Base-by-base conservation (phyloP, 768 basidiomycete genomes). In the Mrakia gelida region DNA sequence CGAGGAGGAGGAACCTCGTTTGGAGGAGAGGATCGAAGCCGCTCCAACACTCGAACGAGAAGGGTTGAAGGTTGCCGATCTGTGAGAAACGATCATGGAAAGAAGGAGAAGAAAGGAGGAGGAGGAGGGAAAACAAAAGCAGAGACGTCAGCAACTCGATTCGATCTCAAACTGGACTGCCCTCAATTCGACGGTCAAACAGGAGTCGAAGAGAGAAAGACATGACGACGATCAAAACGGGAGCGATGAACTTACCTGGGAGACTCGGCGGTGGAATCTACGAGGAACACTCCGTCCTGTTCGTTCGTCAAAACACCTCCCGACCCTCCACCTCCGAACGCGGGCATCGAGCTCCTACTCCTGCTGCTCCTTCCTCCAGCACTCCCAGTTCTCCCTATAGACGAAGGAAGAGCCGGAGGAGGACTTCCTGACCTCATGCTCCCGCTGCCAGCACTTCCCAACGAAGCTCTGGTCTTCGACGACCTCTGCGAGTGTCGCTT, bases 1-100 rank as follows among this genome's bases (percentile, higher is more conserved):
- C 21, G 77, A 78, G 2, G 77, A 78, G 34, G 71, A 34, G 10
- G 77, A 78, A 18, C 73, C 77, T n/a, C 73, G 77, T 52, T 75
- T 78, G 32, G 77, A 78, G 7, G 77, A 78, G 28, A 72, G 52
- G 62, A 54, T 61, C 16, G 71, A 77, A 10, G 77, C 61, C 1
- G 71, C 65, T 43, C 77, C 77, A 15, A 73, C 18, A 56, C 77
- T 75, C 32, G 77, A 59, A 0, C 77, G 43, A 6, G 71, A 38
- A 3, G 61, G 38, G 52, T 43, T 61, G 28, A 73, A 73, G 32
- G 72, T 56, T 16, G 71, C 52, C 4, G 71, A 78, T 52, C 76
- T 68, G 28, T 63, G 43, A n/a, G 77, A 56, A 6, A 52, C 34
- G 49, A 30, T 13, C 38, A 61, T 32, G 26, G 34, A 54, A 9